Base-by-base conservation (phyloP, 116 monocot species). In the Phalaenopsis hybrid region DNA sequence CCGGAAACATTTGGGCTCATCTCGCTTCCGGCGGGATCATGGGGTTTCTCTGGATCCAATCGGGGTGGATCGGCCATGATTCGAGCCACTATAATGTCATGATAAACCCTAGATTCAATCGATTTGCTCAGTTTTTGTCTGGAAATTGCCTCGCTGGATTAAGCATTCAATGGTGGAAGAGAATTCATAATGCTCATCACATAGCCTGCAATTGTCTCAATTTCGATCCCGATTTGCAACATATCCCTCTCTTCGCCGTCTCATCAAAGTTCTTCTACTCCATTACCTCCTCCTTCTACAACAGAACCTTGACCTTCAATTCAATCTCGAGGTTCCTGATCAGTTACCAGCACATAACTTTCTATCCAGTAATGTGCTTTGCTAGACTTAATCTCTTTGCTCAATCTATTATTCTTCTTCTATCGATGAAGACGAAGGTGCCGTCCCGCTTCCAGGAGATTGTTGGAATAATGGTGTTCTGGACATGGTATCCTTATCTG, bases 121-220 rank as follows among this genome's bases (percentile, higher is more conserved):
- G 84, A 18, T 17, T 84, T 6, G 79, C 59, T 20, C 84, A 84
- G 72, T 48, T 84, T 59, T 3, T 84, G 23, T 70, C 84, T 2
- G 84, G 84, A 2, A 84, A 84, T 59, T 79, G 79, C 58, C 41
- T 84, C n/a, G 63, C 84, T 13, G 84, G 84, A 1, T 25, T 84
- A 44, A 84, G 84, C 61, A 79, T 84, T 10, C 75, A 33, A 4
- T 84, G 84, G 84, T 84, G 84, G 84, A 84, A 84, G 72, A 43
- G 84, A 65, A 84, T 74, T 74, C 84, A 84, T 68, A 84, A 69
- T 46, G 84, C 84, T 57, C 84, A 84, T 61, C 84, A 84, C 79
- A 58, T 84, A 13, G 84, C 84, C 74, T 79, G 79, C 44, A 84
- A 84, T 74, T 79, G 84, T 74, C 79, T 84, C 33, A 79, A 84